Percentiles rank a stretch among this genome's conserved stretches.
phyloP scores from a whole-genome alignment of 352 stramenopile genomes.

The Saprolegnia parasitica region DNA sequence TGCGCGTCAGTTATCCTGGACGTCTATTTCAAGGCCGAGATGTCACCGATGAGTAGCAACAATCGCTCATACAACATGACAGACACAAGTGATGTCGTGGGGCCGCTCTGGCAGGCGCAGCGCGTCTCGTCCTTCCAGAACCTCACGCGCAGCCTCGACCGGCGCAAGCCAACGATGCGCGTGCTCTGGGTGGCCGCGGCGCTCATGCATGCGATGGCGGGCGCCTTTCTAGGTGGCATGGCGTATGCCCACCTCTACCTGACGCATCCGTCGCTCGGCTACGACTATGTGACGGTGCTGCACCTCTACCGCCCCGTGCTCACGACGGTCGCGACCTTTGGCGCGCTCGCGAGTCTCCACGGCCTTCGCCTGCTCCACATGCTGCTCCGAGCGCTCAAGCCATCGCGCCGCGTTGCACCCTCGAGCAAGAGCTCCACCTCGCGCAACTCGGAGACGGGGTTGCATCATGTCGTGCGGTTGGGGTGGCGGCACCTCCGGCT shows the following conservation, averaged over 20 bases:
- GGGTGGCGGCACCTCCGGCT: background rate
- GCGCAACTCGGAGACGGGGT: background rate
- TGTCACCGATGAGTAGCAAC: too few relatives aligned
- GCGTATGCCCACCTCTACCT: background rate
- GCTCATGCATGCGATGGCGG: background rate
- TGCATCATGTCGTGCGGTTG: background rate
- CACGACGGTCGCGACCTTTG: background rate
- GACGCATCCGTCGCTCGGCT: background rate
- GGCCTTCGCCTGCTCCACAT: background rate
- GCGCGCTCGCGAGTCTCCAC: background rate
- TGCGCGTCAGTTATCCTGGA: too few relatives aligned
- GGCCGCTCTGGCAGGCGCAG: too few relatives aligned
- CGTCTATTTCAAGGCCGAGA: too few relatives aligned
- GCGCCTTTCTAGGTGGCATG: background rate
- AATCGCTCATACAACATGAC: too few relatives aligned
- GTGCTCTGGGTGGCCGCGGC: background rate
- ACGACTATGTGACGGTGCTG: slow-evolving; percentile 1
- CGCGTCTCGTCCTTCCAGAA: background rate
- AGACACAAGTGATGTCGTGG: too few relatives aligned
- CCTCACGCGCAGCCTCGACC: background rate
- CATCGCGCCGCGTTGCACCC: background rate
- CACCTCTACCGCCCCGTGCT: background rate
- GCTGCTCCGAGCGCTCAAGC: background rate
- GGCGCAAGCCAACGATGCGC: background rate
- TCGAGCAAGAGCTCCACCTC: too few relatives aligned